Evolutionary conservation across 1,284 basidiomycete species (phyloP).

Genomic region (Naganishia cerealis): DNA sequence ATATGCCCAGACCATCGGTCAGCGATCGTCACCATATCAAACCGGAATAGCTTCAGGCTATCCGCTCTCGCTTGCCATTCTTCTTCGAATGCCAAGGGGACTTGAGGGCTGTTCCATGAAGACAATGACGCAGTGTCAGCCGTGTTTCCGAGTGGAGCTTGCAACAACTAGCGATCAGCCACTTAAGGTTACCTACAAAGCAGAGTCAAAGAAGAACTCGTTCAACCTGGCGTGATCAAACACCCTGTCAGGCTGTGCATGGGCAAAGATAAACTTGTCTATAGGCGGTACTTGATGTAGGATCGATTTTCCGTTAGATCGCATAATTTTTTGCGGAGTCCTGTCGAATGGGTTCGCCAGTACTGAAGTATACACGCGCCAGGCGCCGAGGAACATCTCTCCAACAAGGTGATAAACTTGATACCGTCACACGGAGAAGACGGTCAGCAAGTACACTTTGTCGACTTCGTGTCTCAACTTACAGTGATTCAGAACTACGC

Average conservation of each 20-base stretch:
- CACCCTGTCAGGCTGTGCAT: slow-evolving; percentile 1
- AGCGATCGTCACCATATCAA: slow-evolving; percentile 12
- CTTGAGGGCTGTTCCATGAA: neutral
- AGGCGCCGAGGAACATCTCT: slow-evolving; percentile 43
- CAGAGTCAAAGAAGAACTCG: slow-evolving; percentile 19
- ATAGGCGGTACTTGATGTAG: slow-evolving; percentile 2
- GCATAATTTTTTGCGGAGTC: neutral
- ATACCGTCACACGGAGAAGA: neutral
- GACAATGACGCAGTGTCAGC: neutral
- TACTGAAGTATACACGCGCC: slow-evolving; percentile 37
- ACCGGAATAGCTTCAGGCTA: slow-evolving; percentile 9
- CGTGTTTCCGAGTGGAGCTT: neutral
- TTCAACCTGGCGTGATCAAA: slow-evolving; percentile 21
- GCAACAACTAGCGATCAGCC: too few species aligned
- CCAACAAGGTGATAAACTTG: slow-evolving; percentile 46
- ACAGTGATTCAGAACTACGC: slow-evolving; percentile 23
- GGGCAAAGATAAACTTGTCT: slow-evolving; percentile 7
- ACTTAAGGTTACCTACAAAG: slow-evolving; percentile 7
- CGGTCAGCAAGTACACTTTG: neutral
- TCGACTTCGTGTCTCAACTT: neutral
- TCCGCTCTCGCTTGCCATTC: slow-evolving; percentile 29
- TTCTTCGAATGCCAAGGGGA: neutral
- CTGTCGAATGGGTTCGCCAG: neutral
- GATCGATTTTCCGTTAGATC: neutral
- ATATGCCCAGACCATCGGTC: slow-evolving; percentile 26